Percentiles rank a stretch among this genome's conserved stretches.
Evolutionary conservation across 257 asterid genomes (phyloP).

Genomic region (Nicotiana tabacum): DNA sequence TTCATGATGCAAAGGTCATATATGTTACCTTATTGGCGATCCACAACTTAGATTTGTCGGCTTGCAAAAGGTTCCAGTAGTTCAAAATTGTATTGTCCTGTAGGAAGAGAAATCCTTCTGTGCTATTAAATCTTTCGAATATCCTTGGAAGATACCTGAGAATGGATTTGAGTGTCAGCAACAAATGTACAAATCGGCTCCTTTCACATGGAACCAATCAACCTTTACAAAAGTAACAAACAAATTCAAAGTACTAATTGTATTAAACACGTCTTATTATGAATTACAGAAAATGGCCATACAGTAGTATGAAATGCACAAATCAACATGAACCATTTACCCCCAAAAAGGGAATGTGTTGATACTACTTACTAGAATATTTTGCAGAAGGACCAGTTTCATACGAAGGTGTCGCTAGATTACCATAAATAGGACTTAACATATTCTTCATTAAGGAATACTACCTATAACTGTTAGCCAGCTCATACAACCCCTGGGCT

Average conservation of each 20-base stretch:
- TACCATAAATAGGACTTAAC: background rate
- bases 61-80: conserved; percentile 44
- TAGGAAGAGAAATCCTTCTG: conserved; percentile 37
- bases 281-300: background rate
- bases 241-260: background rate
- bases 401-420: background rate
- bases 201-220: background rate
- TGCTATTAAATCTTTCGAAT: conserved; percentile 25
- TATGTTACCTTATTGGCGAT: conserved; percentile 40
- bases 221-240: background rate
- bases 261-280: background rate
- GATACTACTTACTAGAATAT: background rate
- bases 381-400: background rate
- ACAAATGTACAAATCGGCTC: background rate
- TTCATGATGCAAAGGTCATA: background rate
- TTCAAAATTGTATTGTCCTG: conserved; percentile 38
- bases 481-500: background rate
- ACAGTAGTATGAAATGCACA: background rate
- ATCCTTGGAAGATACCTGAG: conserved; percentile 32
- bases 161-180: background rate
- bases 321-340: background rate
- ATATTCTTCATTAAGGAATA: background rate
- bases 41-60: conserved; percentile 40
- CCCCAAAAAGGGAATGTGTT: background rate
- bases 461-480: background rate